Evolutionary conservation across 208 protist genomes (phyloP).

Genomic region (Naegleria gruberi): DNA sequence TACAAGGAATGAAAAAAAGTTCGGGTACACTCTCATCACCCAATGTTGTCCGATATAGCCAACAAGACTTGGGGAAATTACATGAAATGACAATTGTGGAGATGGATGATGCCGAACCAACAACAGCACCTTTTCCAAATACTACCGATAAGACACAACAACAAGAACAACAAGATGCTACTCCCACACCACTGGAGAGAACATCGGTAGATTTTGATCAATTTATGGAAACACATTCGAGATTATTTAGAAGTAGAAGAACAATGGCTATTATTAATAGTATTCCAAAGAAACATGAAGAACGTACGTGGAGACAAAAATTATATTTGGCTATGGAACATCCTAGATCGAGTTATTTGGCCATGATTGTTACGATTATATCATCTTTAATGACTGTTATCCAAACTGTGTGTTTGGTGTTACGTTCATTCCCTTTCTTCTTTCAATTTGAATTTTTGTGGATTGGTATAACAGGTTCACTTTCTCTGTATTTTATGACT

Average conservation of each 20-base stretch:
- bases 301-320: not conserved
- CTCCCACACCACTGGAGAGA: no score
- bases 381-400: not conserved
- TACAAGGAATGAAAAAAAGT: no score
- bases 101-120: not conserved
- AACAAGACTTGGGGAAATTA: no score
- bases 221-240: not conserved
- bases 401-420: not conserved
- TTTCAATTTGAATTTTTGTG: slow-evolving; percentile 5
- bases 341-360: not conserved
- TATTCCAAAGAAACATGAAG: not conserved
- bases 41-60: no score
- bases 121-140: not conserved
- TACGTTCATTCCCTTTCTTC: not conserved
- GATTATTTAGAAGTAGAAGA: not conserved
- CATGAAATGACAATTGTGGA: no score
- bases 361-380: not conserved
- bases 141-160: not conserved
- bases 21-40: no score
- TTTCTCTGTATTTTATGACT: not conserved
- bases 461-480: not conserved
- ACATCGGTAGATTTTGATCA: not conserved
- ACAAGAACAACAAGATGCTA: not conserved
- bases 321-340: not conserved
- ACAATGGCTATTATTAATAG: not conserved